Evolutionary conservation across 2,329 filamentous ascomycete genomes (phyloP), one percentile per base, ranked within the genome.

Genomic region (Ceratocystis variospora): DNA sequence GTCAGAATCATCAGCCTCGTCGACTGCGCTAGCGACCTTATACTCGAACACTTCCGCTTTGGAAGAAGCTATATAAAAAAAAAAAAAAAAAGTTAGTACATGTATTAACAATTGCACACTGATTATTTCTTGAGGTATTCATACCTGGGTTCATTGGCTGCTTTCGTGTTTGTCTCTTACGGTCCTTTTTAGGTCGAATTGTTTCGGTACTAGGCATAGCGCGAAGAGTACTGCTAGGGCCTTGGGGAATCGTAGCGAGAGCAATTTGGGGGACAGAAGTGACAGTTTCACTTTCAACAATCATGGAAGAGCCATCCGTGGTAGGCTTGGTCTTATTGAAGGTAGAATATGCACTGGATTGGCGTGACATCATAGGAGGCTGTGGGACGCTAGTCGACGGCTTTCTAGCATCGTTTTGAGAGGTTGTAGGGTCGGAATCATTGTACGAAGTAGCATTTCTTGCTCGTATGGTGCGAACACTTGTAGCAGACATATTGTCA

Each of bases 11-110:
- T 96, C 89, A 57, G 90, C 91, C 75, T 97, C 92, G 74, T 97
- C 93, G 64, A 99, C 91, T 7, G 93, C 93, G 74, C 87, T 96
- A 63, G 93, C 93, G 70, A 99, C 91, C 73, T 96, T 96, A 71
- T 92, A 91, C 78, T 97, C 94, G 74, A 99, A 99, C 63, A 97
- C 91, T 76, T 99, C 94, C 73, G 94, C 93, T 78, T 97, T 97
- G 68, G 92, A 96, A 17, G 91, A 94, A 68, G 87, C 90, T 87
- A 71, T 73, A 75, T n/a, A n/a, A n/a, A n/a, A n/a, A n/a, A n/a
- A 65, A 70, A 6, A 15, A 22, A 46, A 70, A 5, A 15, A 22
- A 46, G 5, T 57, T 25, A 55, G 57, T 63, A 28, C n/a, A 46
- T 57, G 17, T 55, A 44, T 45, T 3, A 25, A 4, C 6, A 19